Percentiles rank a stretch among this genome's conserved stretches.
These are phyloP conservation scores for Ophiostoma piceae DNA, from an alignment of 2,329 filamentous ascomycete species.

Conservation along the genomic window DNA sequence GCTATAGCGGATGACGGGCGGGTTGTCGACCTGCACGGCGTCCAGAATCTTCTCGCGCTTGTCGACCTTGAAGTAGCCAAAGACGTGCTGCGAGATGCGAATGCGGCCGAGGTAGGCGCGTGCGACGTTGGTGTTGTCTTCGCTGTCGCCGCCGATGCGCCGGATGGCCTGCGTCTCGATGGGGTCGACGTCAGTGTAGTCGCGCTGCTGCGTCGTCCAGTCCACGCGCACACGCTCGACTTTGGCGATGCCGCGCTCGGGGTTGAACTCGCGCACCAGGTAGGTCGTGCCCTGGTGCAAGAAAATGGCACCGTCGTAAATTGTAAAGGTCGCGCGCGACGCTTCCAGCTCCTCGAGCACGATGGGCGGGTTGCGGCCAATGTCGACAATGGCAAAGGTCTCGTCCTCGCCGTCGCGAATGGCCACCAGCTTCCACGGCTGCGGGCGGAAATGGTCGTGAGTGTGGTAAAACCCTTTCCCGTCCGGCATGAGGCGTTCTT, in stretches of 20 bases:
- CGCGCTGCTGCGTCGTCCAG: constrained; percentile 89
- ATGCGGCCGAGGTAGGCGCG: constrained; percentile 82
- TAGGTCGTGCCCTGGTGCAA: constrained; percentile 93
- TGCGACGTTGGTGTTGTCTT: constrained; percentile 41
- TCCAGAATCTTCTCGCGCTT: constrained; percentile 79
- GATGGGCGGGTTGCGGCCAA: constrained; percentile 72
- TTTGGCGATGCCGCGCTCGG: constrained; percentile 73
- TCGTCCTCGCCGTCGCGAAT: constrained; percentile 83
- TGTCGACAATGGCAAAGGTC: constrained; percentile 89
- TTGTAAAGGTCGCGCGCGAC: constrained; percentile 86
- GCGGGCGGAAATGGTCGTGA: constrained; percentile 78
- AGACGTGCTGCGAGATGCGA: constrained; percentile 80
- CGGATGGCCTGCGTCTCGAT: constrained; percentile 74
- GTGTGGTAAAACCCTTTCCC: constrained; percentile 81
- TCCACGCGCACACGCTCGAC: constrained; percentile 88
- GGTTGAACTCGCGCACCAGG: constrained; percentile 80
- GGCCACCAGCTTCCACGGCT: constrained; percentile 74
- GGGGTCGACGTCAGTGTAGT: constrained; percentile 91
- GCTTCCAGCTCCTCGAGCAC: constrained; percentile 96
- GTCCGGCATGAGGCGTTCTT: constrained; percentile 68
- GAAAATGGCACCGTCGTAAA: constrained; percentile 97
- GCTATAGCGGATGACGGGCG: constrained; percentile 75
- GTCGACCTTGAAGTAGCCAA: constrained; percentile 97
- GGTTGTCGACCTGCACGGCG: constrained; percentile 87
- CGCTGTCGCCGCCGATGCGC: constrained; percentile 37